These are phyloP conservation scores for Sporodiniella umbellata DNA, from an alignment of 371 early-diverging fungal genomes.

Conservation along the genomic window DNA sequence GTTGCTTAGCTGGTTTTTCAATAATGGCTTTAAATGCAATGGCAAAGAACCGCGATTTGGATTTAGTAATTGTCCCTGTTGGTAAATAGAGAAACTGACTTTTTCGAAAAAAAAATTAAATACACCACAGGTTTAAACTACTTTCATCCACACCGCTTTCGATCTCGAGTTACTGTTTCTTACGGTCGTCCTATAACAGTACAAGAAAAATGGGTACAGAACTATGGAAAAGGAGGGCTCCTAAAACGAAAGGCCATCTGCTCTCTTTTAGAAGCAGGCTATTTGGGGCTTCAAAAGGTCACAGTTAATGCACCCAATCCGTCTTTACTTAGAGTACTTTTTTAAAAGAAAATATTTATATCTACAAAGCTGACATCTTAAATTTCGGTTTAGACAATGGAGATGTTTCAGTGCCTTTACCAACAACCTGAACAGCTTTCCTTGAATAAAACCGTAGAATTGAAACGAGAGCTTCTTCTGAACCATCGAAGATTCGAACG, in stretches of 20 bases:
- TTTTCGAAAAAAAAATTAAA: not conserved
- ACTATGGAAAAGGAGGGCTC: conserved; percentile 68
- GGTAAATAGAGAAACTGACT: conserved; percentile 26
- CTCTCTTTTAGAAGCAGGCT: conserved; percentile 57
- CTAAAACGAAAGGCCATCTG: conserved; percentile 70
- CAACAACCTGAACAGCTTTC: conserved; percentile 60
- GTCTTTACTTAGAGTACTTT: conserved; percentile 64
- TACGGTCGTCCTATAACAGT: conserved; percentile 78
- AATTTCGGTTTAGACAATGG: conserved; percentile 51
- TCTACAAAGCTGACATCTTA: too few species aligned
- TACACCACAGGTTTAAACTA: conserved; percentile 67
- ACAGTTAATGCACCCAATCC: conserved; percentile 83
- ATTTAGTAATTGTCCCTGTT: conserved; percentile 83
- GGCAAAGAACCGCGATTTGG: conserved; percentile 65
- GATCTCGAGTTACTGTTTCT: conserved; percentile 85
- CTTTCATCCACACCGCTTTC: conserved; percentile 87
- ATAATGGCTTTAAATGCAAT: conserved; percentile 86
- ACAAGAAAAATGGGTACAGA: conserved; percentile 59
- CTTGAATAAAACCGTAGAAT: conserved; percentile 59
- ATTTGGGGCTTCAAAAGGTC: conserved; percentile 68
- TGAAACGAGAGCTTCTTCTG: conserved; percentile 69
- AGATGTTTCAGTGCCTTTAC: conserved; percentile 77
- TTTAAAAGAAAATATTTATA: conserved; percentile 5
- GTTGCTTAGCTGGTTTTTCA: conserved; percentile 56
- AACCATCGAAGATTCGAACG: conserved; percentile 59